phyloP scores from a whole-genome alignment of 2,329 filamentous ascomycete genomes.

The Fusarium foetens region DNA sequence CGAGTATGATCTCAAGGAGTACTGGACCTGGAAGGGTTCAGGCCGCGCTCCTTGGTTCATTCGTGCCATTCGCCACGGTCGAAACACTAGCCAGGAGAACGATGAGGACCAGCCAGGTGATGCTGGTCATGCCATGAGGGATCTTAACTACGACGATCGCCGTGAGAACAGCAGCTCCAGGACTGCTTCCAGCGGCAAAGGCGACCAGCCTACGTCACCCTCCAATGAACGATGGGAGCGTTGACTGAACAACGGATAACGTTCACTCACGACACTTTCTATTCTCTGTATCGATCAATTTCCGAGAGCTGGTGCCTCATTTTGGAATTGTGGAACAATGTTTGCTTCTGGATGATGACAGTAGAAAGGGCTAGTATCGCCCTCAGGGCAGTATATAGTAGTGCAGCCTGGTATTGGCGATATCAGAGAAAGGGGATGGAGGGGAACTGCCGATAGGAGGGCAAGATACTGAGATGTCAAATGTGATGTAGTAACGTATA shows the following conservation, averaged over 20 bases:
- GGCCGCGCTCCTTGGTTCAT: conserved; percentile 61
- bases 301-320: conserved; percentile 9
- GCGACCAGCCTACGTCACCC: conserved; percentile 36
- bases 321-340: conserved; percentile 21
- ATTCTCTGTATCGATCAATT: conserved; percentile 21
- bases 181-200: conserved; percentile 41
- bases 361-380: neutral
- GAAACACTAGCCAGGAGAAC: neutral
- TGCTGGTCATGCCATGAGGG: conserved; percentile 21
- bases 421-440: neutral
- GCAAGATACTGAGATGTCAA: conserved; percentile 14
- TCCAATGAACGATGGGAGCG: conserved; percentile 28
- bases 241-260: neutral
- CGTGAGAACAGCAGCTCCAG: conserved; percentile 31
- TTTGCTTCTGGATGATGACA: conserved; percentile 21
- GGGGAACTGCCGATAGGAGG: neutral
- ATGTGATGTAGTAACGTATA: conserved; percentile 29
- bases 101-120: conserved; percentile 18
- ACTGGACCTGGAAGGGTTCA: conserved; percentile 64
- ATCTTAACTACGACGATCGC: conserved; percentile 12
- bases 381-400: neutral
- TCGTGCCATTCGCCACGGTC: conserved; percentile 48
- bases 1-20: conserved; percentile 65
- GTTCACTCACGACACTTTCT: neutral
- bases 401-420: neutral